A percentile compares a stretch with the other conserved stretches of the same genome.
Evolutionary conservation across 139 green algal genomes (phyloP).

Genomic region (Pseudopediastrum boryanum): DNA sequence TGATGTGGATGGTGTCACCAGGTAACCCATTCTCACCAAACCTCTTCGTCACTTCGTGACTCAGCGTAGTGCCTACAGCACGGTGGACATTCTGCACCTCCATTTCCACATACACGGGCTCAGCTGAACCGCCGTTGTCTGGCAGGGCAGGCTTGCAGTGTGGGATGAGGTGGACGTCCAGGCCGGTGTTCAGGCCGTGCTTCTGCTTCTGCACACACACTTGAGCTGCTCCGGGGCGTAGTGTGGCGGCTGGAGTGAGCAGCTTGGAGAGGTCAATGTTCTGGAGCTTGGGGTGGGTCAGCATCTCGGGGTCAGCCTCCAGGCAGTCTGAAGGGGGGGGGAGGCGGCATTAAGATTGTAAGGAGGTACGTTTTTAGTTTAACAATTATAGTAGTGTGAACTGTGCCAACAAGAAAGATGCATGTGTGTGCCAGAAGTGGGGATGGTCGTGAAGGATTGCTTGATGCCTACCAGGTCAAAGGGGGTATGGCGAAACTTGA

Average conservation of each 20-base stretch:
- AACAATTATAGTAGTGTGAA: too few species aligned
- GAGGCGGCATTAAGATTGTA: background rate
- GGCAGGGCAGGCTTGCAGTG: conserved; percentile 72
- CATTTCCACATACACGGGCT: conserved; percentile 74
- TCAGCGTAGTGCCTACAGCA: conserved; percentile 90
- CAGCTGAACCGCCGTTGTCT: conserved; percentile 10
- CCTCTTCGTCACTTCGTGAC: conserved; percentile 87
- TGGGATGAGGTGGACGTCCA: conserved; percentile 87
- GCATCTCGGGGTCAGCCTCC: conserved; percentile 70
- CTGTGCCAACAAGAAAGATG: too few species aligned
- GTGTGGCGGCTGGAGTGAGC: conserved; percentile 78
- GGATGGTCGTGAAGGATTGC: too few species aligned
- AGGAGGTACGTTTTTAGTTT: background rate
- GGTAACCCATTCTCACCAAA: conserved; percentile 83
- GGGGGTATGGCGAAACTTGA: too few species aligned
- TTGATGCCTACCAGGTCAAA: too few species aligned
- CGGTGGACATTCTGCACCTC: conserved; percentile 86
- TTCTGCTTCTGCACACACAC: conserved; percentile 71
- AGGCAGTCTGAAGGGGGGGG: conserved; percentile 20
- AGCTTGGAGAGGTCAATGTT: conserved; percentile 85
- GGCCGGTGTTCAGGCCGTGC: conserved; percentile 82
- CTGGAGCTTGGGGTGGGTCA: conserved; percentile 77
- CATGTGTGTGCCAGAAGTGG: too few species aligned
- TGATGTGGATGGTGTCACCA: conserved; percentile 86
- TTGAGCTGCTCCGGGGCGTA: conserved; percentile 87